These are phyloP conservation scores for Leccinum variicolor DNA, from an alignment of 768 basidiomycete species.

Conservation along the genomic window DNA sequence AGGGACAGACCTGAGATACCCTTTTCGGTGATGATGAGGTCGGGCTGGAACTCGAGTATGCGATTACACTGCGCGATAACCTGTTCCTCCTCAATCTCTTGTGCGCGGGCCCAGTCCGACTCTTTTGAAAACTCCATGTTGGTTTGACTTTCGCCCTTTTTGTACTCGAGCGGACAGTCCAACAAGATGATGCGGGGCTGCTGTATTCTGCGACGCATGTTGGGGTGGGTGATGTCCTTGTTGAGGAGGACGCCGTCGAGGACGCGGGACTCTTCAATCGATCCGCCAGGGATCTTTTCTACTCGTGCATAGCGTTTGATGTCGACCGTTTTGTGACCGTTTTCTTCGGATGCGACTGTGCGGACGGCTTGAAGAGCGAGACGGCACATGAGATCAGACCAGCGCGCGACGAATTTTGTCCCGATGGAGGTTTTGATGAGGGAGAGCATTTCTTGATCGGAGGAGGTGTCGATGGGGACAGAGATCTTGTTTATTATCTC, in stretches of 20 bases:
- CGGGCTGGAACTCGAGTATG: conserved; percentile 91
- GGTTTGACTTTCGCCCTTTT: conserved; percentile 97
- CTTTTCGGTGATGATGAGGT: conserved; percentile 95
- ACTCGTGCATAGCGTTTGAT: conserved; percentile 98
- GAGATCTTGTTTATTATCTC: conserved; percentile 86
- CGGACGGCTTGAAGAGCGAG: conserved; percentile 92
- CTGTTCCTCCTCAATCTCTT: conserved; percentile 97
- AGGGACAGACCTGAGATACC: conserved; percentile 75
- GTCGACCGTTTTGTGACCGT: conserved; percentile 83
- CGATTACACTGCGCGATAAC: conserved; percentile 82
- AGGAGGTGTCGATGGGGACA: conserved; percentile 79
- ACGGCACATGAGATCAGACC: conserved; percentile 97
- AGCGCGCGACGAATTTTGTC: conserved; percentile 94
- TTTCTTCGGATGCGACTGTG: conserved; percentile 77
- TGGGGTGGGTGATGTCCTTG: conserved; percentile 98
- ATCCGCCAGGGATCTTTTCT: conserved; percentile 96
- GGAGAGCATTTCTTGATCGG: conserved; percentile 89
- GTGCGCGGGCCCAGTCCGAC: conserved; percentile 86
- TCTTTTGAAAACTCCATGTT: conserved; percentile 98
- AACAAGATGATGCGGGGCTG: conserved; percentile 87
- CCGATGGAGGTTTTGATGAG: conserved; percentile 99
- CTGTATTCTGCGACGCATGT: conserved; percentile 88
- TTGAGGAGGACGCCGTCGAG: conserved; percentile 93
- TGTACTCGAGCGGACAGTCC: conserved; percentile 97
- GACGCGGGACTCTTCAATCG: conserved; percentile 90